A percentile compares a stretch with the other conserved stretches of the same genome.
Evolutionary conservation across 2,329 filamentous ascomycete genomes (phyloP).

Genomic region (Botrytis paeoniae): DNA sequence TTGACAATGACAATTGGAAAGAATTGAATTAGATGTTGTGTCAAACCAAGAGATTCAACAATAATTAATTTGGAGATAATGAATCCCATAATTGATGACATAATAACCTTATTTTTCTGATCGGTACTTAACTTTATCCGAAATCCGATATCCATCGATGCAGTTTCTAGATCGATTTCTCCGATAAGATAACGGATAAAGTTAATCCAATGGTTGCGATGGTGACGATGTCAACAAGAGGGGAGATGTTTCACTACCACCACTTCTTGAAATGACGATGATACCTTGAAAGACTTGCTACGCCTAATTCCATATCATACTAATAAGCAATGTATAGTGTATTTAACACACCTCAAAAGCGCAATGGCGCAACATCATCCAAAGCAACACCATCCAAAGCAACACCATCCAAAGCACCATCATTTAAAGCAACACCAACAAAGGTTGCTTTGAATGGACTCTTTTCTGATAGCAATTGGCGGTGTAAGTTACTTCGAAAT

Average conservation of each 20-base stretch:
- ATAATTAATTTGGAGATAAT: constrained; percentile 1
- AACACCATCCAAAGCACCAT: not conserved
- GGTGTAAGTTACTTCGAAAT: constrained; percentile 4
- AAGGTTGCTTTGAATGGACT: constrained; percentile 21
- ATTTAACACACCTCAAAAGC: constrained; percentile 18
- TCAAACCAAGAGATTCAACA: not conserved
- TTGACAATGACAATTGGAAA: not conserved
- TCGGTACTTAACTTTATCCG: constrained; percentile 5
- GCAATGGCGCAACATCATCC: not conserved
- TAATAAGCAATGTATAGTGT: not conserved
- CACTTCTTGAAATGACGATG: not conserved
- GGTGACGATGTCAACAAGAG: constrained; percentile 10
- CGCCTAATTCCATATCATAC: not conserved
- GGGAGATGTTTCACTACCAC: not conserved
- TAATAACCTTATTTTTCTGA: not conserved
- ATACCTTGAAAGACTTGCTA: not conserved
- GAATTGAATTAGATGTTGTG: constrained; percentile 1
- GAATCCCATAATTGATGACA: constrained; percentile 10
- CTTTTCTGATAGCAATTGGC: constrained; percentile 21
- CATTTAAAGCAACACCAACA: constrained; percentile 3
- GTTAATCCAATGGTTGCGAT: not conserved
- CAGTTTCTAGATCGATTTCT: not conserved
- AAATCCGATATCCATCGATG: not conserved
- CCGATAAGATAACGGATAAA: constrained; percentile 7
- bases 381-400: constrained; percentile 4